Evolutionary conservation across 2,329 filamentous ascomycete species (phyloP), one percentile per base, ranked within the genome.

Genomic region (Gnomoniopsis smithogilvyi): DNA sequence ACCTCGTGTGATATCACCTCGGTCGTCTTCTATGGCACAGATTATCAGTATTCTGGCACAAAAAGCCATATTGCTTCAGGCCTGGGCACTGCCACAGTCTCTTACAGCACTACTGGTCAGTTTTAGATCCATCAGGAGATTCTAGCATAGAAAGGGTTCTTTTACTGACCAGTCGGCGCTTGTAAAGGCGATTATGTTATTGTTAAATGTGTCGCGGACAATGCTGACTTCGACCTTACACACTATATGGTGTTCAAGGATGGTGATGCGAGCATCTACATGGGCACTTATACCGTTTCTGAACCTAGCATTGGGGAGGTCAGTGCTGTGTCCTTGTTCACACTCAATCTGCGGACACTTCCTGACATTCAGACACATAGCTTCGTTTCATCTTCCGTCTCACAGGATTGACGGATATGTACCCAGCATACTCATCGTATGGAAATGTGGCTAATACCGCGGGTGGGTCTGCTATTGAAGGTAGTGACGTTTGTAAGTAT

Each of bases 31-130:
- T 74, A 77, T 41, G 76, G 77, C 50, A 73, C 75, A 21, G 78
- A 84, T 58, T 73, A 81, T 17, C 81, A 84, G 65, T 80, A 81
- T 52, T 64, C 70, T 2, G 67, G 71, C 45, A 76, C 73, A 43
- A 72, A 69, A 1, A 80, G 80, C 30, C 81, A 84, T 52, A 83
- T 85, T 45, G 74, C 73, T 11, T 83, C 80, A 14, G 81, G 81
- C 3, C 71, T 85, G 15, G 80, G 80, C 15, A 72, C 71, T 30
- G 77, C 78, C 1, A 78, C 73, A n/a, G 80, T 83, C 2, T 74
- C 72, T 52, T 77, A 67, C 62, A 73, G 65, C 51, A 55, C 46
- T 2, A 48, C 24, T 34, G 51, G 51, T 54, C 3, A 45, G 51
- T 26, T 14, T n/a, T 14, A 3, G 6, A 17, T 15, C 10, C 17